Evolutionary conservation across 805 yeast genomes (phyloP).

Genomic region (Hanseniaspora lachancei): DNA sequence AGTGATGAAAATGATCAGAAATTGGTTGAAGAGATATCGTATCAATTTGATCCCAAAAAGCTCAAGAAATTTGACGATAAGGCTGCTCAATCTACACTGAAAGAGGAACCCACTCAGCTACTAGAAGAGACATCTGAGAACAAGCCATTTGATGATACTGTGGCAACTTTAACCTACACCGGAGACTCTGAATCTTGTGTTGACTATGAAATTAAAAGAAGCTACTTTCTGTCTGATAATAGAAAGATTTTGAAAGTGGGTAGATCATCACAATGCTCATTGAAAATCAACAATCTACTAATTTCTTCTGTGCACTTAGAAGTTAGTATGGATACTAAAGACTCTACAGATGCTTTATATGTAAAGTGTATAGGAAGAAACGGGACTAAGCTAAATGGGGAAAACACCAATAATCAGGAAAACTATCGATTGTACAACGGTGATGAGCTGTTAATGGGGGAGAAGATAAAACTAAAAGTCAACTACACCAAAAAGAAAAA

Average conservation of each 20-base stretch:
- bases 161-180: not conserved
- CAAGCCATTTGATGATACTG: not conserved
- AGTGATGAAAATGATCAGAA: not conserved
- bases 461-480: conserved; percentile 17
- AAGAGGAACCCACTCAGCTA: conserved; percentile 7
- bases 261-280: conserved; percentile 11
- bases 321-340: conserved; percentile 17
- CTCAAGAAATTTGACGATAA: not conserved
- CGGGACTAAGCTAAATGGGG: conserved; percentile 6
- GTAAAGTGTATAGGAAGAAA: conserved; percentile 10
- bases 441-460: conserved; percentile 5
- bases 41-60: not conserved
- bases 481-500: conserved; percentile 14
- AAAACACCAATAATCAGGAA: not conserved
- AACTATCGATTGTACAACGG: conserved; percentile 9
- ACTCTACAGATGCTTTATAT: not conserved
- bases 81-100: not conserved
- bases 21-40: conserved; percentile 4
- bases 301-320: conserved; percentile 19
- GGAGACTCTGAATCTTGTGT: not conserved
- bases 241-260: conserved; percentile 1
- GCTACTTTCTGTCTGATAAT: conserved; percentile 13
- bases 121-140: not conserved
- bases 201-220: conserved; percentile 31
- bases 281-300: not conserved